These are phyloP conservation scores for Tolypocladium tundrense DNA, from an alignment of 2,329 filamentous ascomycete species.

Conservation along the genomic window DNA sequence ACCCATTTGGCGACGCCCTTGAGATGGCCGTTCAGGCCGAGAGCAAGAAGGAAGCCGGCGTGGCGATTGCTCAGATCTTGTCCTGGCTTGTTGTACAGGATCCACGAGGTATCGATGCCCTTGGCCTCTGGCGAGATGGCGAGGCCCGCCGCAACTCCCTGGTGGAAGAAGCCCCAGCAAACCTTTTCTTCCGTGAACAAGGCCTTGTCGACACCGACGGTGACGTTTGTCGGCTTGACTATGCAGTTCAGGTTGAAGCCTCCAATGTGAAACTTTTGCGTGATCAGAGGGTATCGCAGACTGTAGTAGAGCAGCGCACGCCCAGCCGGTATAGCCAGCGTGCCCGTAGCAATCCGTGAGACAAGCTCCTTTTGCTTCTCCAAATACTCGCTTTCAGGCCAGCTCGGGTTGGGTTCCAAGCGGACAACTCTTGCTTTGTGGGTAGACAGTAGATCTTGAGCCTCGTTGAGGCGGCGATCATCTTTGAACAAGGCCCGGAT, in stretches of 20 bases:
- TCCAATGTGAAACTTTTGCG: constrained; percentile 80
- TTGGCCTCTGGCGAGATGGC: constrained; percentile 83
- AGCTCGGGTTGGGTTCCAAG: constrained; percentile 62
- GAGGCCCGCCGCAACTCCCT: constrained; percentile 84
- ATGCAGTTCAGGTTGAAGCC: constrained; percentile 88
- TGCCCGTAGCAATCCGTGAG: constrained; percentile 75
- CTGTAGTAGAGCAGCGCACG: constrained; percentile 83
- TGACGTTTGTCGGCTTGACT: constrained; percentile 85
- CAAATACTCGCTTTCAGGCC: constrained; percentile 77
- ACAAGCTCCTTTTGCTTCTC: constrained; percentile 90
- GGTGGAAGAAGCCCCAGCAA: constrained; percentile 97
- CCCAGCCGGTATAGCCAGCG: constrained; percentile 79
- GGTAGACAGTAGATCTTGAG: constrained; percentile 74
- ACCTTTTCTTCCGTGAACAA: constrained; percentile 92
- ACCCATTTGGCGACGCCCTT: constrained; percentile 94
- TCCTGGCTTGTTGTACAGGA: constrained; percentile 88
- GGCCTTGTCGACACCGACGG: constrained; percentile 82
- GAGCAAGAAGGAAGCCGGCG: constrained; percentile 80
- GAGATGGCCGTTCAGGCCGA: constrained; percentile 92
- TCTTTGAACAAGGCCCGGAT: constrained; percentile 85
- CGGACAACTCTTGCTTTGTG: constrained; percentile 70
- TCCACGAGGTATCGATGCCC: constrained; percentile 97
- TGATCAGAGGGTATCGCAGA: constrained; percentile 76
- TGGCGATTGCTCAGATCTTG: constrained; percentile 90
- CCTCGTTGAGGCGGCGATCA: constrained; percentile 82